A percentile compares a stretch with the other conserved stretches of the same genome.
Conservation (phyloP, 2,329 filamentous ascomycete genomes). For the Clonostachys solani region DNA sequence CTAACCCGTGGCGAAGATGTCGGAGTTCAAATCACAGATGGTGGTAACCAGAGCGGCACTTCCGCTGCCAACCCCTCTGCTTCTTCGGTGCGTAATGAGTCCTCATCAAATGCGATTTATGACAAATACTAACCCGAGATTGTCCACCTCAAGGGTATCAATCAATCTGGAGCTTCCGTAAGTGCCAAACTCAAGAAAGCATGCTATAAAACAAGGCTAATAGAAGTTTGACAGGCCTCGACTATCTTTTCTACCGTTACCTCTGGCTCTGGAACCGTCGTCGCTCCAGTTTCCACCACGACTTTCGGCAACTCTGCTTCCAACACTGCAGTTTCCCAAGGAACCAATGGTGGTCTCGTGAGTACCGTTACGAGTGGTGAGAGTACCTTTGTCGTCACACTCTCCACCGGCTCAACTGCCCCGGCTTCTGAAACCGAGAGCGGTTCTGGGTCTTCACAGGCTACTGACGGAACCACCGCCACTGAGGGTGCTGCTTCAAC, state of each 20-base stretch:
- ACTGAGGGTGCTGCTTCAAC: slow-evolving; percentile 5
- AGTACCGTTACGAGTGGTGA: background rate
- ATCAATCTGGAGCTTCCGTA: no score
- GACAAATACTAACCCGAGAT: background rate
- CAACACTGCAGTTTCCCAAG: slow-evolving; percentile 7
- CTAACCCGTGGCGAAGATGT: slow-evolving; percentile 11
- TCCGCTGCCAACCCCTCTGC: slow-evolving; percentile 2
- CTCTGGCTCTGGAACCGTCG: slow-evolving; percentile 23
- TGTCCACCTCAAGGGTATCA: no score
- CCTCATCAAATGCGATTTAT: no score
- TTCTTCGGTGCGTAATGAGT: background rate
- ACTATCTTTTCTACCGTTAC: slow-evolving; percentile 29
- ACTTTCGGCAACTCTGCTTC: slow-evolving; percentile 14
- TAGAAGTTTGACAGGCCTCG: slow-evolving; percentile 18
- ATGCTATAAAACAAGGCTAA: background rate
- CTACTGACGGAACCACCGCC: slow-evolving; percentile 3
- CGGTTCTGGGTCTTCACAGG: background rate
- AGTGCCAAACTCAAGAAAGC: no score
- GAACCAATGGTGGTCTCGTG: background rate
- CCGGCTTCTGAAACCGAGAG: slow-evolving; percentile 2
- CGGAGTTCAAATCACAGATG: slow-evolving; percentile 23
- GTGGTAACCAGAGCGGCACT: background rate
- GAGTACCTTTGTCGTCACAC: background rate
- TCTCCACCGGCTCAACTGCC: slow-evolving; percentile 3
- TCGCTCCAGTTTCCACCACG: slow-evolving; percentile 28